Base-by-base conservation (phyloP, 1,284 basidiomycete species). In the Lentinus polychrous region DNA sequence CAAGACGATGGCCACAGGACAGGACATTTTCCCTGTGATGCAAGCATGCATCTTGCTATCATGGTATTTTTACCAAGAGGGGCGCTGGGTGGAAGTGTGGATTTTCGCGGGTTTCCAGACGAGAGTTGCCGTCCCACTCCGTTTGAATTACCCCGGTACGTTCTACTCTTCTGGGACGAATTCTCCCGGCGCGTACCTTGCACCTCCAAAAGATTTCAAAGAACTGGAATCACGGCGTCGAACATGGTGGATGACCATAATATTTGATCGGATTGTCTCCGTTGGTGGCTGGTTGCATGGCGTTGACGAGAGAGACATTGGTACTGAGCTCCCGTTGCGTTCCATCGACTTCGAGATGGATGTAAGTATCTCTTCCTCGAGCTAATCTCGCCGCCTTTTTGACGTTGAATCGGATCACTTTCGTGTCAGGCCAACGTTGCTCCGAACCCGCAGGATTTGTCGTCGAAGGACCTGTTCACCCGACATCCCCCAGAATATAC, bases 51-150 rank as follows among this genome's bases (percentile, higher is more conserved):
- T 84, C 52, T 70, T 92, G 22, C 74, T 92, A 23, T 88, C 84
- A 1, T 91, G 88, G 86, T 91, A 87, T 66, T 87, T 89, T 55
- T 92, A 91, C 62, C 83, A 88, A 52, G 85, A 91, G 62, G 90
- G 88, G 2, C 76, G 88, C 48, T 91, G 88, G 86, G 87, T 91
- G 10, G 89, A 92, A 65, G 84, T 92, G 4, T 93, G 89, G 89
- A 85, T 91, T 38, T 87, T 87, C 65, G 85, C 86, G 24, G 87
- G 81, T 5, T 88, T 91, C 57, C 85, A 89, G 58, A 87, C 84
- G n/a, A 75, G 89, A 11, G 84, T 89, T n/a, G 82, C 86, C 20
- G 75, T 91, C 12, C 90, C 90, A 2, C 71, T 92, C 24, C 81
- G 87, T 27, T 65, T 90, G 35, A 90, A 90, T 60, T 87, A 87